phyloP scores from a whole-genome alignment of 495 filamentous ascomycete species.

The Xylaria scruposa region DNA sequence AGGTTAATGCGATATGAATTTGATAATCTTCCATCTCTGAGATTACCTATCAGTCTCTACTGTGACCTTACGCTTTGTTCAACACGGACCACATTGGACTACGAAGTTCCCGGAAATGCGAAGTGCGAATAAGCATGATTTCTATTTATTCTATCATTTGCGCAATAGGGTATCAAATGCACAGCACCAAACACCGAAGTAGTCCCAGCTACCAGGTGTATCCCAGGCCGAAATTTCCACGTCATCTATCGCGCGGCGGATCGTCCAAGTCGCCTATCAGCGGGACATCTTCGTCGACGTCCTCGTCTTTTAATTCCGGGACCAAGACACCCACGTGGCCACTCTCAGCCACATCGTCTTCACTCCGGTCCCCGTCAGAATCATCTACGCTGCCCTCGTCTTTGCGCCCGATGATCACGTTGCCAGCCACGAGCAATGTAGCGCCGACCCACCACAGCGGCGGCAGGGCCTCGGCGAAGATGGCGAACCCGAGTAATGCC shows the following conservation, averaged over 20 bases:
- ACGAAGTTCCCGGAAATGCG: neutral
- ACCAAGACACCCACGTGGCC: constrained; percentile 26
- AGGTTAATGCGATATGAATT: constrained; percentile 23
- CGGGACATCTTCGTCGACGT: constrained; percentile 39
- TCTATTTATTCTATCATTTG: neutral
- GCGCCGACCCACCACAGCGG: constrained; percentile 91
- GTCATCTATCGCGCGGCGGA: constrained; percentile 1
- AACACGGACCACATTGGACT: neutral
- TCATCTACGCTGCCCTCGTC: constrained; percentile 60
- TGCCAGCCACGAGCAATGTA: constrained; percentile 81
- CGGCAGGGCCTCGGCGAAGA: constrained; percentile 75
- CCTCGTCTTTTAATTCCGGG: constrained; percentile 34
- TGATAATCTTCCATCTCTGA: neutral
- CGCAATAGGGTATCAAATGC: constrained; percentile 5
- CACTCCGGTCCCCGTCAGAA: constrained; percentile 1
- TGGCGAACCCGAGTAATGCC: constrained; percentile 76
- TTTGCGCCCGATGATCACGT: constrained; percentile 86
- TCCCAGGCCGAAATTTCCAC: no score
- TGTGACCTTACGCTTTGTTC: neutral
- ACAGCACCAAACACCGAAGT: neutral
- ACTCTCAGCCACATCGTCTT: constrained; percentile 26
- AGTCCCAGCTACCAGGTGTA: neutral
- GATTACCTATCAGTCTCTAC: neutral
- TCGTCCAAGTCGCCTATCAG: constrained; percentile 34
- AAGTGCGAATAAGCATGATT: neutral